Conservation (phyloP, 1,284 basidiomycete genomes). For the Sanguinoderma infundibulare region DNA sequence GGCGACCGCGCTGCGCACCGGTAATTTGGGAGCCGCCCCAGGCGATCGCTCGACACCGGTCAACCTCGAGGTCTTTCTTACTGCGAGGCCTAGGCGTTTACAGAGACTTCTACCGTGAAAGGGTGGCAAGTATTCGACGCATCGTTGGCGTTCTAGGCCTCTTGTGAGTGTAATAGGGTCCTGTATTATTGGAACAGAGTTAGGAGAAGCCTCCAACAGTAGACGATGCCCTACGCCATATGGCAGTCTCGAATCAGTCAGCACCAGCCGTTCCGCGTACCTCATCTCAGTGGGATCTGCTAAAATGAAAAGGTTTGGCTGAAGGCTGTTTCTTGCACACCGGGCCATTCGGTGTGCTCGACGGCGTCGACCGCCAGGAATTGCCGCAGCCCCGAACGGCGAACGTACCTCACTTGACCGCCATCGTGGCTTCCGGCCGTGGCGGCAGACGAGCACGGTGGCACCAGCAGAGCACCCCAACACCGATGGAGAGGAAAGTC, state of each 20-base stretch:
- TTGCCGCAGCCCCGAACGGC: constrained; percentile 7
- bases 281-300: not conserved
- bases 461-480: constrained; percentile 10
- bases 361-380: not conserved
- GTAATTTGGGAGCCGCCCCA: not conserved
- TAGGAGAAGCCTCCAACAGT: not conserved
- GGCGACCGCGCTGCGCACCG: not conserved
- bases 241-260: not conserved
- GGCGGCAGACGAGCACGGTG: constrained; percentile 12
- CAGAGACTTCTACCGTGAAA: not conserved
- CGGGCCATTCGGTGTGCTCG: too few species aligned
- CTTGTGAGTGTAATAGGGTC: not conserved
- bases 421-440: not conserved
- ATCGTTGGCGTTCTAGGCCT: not conserved
- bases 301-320: not conserved
- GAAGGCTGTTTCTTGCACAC: not conserved
- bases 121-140: not conserved
- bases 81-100: not conserved
- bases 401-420: constrained; percentile 20
- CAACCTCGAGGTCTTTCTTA: not conserved
- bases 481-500: constrained; percentile 23
- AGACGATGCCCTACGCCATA: not conserved
- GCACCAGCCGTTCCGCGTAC: not conserved
- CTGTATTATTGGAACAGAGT: not conserved
- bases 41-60: not conserved